Base-by-base conservation (phyloP, 1,284 basidiomycete species). In the Trichosporon ovoides region DNA sequence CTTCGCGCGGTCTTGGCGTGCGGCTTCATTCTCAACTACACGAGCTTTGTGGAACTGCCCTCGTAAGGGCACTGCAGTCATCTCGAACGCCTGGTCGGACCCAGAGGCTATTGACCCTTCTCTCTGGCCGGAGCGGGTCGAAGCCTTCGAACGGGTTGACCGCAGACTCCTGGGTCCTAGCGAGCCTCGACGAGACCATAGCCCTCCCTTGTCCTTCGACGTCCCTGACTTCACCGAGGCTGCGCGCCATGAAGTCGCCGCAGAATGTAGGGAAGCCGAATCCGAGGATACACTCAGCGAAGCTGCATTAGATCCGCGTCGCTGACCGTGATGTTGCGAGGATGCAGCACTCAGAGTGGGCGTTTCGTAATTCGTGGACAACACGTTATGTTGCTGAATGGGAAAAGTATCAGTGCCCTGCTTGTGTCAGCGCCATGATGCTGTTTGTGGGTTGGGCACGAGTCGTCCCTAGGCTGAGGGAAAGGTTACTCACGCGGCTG, bases 1-100 rank as follows among this genome's bases (percentile, higher is more conserved):
- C 53, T 70, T 71, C 13, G 38, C 52, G 7, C 59, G 34, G 36
- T 61, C 62, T 7, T 56, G 37, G n/a, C 56, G 53, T 19, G 56
- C 54, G 16, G 55, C 46, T 31, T 57, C 50, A 16, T 64, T 54
- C 38, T 59, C 59, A 9, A 57, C 46, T 3, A 58, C 33, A 13
- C 55, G 57, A 46, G 55, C 57, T 57, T 56, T 57, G 7, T 48
- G 24, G 43, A 51, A 51, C 9, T 38, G 24, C 1, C 53, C 52
- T 10, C 56, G 46, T 33, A 55, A 34, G 14, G 55, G 46, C 0
- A 61, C 43, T 1, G 60, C 56, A 10, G 52, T 52, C 63, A 64
- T 64, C 20, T 64, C 63, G 12, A 53, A 50, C 7, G 28, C 40
- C 12, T 57, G 53, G 31, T 60, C 59, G 13, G 18, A 24, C 12